Percentiles rank a stretch among this genome's conserved stretches.
phyloP scores from a whole-genome alignment of 108 stramenopile species.

The Cyclotella distinguenda region DNA sequence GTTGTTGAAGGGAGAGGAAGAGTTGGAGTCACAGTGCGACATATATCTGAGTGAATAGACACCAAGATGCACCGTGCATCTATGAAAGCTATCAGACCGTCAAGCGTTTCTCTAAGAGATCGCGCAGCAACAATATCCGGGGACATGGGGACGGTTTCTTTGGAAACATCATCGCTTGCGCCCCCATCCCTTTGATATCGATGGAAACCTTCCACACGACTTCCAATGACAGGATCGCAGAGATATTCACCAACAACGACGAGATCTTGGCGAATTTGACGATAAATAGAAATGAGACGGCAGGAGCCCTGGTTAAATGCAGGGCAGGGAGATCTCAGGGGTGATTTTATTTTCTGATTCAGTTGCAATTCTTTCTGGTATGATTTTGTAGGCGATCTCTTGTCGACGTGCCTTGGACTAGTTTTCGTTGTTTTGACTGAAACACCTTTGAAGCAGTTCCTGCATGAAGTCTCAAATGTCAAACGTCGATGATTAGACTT shows the following conservation, averaged over 20 bases:
- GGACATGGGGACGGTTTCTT: background rate
- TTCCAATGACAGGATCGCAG: conserved; percentile 36
- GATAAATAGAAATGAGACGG: conserved; percentile 38
- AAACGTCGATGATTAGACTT: no score
- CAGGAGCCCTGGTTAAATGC: conserved; percentile 20
- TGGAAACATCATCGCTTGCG: background rate
- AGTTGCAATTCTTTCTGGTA: background rate
- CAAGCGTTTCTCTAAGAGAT: conserved; percentile 26
- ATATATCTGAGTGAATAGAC: conserved; percentile 27
- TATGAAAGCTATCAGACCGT: conserved; percentile 35
- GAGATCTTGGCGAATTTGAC: conserved; percentile 29
- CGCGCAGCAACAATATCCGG: conserved; percentile 18
- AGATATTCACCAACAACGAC: conserved; percentile 44
- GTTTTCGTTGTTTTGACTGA: no score
- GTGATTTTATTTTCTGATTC: background rate
- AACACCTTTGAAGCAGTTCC: no score
- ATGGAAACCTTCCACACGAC: background rate
- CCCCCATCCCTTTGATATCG: background rate
- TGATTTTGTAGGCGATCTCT: no score
- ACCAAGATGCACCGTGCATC: conserved; percentile 33
- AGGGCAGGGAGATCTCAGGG: background rate
- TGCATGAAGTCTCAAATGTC: no score
- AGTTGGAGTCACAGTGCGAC: background rate
- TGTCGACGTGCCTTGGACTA: no score
- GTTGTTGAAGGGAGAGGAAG: background rate